These are phyloP conservation scores for Athelia psychrophila DNA, from an alignment of 1,284 basidiomycete genomes.

Conservation along the genomic window DNA sequence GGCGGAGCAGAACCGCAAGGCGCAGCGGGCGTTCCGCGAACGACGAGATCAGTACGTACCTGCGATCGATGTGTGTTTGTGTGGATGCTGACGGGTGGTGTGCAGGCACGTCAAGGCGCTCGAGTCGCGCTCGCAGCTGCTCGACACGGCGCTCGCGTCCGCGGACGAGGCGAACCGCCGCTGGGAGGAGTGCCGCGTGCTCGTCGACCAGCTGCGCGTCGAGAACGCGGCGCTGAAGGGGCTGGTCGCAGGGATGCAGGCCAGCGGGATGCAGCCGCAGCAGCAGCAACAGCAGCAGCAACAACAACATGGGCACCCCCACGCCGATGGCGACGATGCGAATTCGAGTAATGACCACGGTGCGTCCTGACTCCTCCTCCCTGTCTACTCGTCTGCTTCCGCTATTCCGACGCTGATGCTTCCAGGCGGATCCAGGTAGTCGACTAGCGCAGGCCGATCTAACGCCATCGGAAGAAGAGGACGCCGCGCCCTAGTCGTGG, in stretches of 20 bases:
- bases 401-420: too few relatives aligned
- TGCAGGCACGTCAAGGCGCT: constrained; percentile 80
- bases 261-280: constrained; percentile 31
- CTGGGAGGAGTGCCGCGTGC: constrained; percentile 80
- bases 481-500: too few relatives aligned
- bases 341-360: too few relatives aligned
- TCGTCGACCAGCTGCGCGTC: constrained; percentile 78
- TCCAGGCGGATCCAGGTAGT: too few relatives aligned
- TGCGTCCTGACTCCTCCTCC: too few relatives aligned
- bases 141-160: constrained; percentile 77
- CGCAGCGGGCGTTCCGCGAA: constrained; percentile 81
- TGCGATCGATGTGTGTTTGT: neutral
- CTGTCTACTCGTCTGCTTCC: too few relatives aligned
- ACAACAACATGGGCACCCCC: neutral
- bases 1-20: constrained; percentile 85
- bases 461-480: too few relatives aligned
- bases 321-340: too few relatives aligned
- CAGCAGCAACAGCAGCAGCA: neutral
- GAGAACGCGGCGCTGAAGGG: constrained; percentile 74
- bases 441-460: too few relatives aligned
- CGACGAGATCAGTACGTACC: constrained; percentile 76
- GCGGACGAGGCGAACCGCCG: constrained; percentile 83
- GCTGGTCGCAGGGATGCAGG: constrained; percentile 45
- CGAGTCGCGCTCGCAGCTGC: constrained; percentile 76
- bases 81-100: constrained; percentile 1